phyloP scores from a whole-genome alignment of 2,329 filamentous ascomycete species.

The Penicillium concentricum region DNA sequence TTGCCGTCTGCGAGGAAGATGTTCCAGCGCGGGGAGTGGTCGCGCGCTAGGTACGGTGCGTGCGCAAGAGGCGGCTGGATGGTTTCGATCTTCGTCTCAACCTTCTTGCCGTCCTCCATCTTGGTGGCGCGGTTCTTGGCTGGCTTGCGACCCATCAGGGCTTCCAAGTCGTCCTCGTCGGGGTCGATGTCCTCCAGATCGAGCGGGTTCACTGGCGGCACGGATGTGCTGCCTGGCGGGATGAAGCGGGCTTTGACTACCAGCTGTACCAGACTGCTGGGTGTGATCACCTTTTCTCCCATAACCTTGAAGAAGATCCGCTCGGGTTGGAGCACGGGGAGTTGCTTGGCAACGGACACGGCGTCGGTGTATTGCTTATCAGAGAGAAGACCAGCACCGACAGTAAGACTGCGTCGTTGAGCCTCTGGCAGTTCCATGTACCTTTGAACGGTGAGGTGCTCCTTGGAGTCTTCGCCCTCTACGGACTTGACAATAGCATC shows the following conservation, averaged over 20 bases:
- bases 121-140: conserved; percentile 65
- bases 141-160: conserved; percentile 69
- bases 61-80: conserved; percentile 81
- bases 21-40: conserved; percentile 89
- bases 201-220: conserved; percentile 71
- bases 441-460: conserved; percentile 75
- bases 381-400: conserved; percentile 68
- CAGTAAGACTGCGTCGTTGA: conserved; percentile 68
- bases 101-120: conserved; percentile 51
- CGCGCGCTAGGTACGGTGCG: conserved; percentile 85
- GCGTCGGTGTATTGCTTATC: conserved; percentile 75
- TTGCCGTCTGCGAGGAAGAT: conserved; percentile 93
- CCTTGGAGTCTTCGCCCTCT: conserved; percentile 62
- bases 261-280: conserved; percentile 86
- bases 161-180: conserved; percentile 87
- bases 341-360: conserved; percentile 73
- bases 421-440: conserved; percentile 83
- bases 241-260: conserved; percentile 94
- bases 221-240: conserved; percentile 73
- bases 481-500: conserved; percentile 52
- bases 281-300: conserved; percentile 89
- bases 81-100: conserved; percentile 60
- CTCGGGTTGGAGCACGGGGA: conserved; percentile 79
- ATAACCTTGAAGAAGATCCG: conserved; percentile 98
- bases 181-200: conserved; percentile 91